phyloP scores from a whole-genome alignment of 2,329 filamentous ascomycete genomes.

The Fusarium stilboides region DNA sequence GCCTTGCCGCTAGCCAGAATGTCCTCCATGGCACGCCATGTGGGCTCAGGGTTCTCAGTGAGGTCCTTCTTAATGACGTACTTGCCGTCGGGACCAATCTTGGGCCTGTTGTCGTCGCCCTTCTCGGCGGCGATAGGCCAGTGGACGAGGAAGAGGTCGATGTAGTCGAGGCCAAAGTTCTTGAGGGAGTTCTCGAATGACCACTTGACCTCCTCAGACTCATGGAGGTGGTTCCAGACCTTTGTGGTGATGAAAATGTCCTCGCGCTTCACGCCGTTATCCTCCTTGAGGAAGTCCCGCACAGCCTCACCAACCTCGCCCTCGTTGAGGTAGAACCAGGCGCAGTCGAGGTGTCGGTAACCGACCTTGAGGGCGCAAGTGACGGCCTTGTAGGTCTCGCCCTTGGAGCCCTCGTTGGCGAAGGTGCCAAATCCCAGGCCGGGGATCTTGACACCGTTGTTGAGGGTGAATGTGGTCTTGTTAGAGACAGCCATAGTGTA shows the following conservation, averaged over 20 bases:
- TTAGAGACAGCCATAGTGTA: conserved; percentile 44
- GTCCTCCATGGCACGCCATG: conserved; percentile 71
- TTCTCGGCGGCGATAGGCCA: conserved; percentile 64
- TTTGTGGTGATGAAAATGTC: conserved; percentile 71
- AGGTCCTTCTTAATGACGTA: conserved; percentile 65
- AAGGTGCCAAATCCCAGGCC: conserved; percentile 77
- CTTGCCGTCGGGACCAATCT: conserved; percentile 63
- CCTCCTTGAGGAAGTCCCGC: conserved; percentile 52
- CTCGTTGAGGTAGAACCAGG: conserved; percentile 64
- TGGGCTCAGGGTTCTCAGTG: conserved; percentile 55
- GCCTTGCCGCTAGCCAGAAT: conserved; percentile 60
- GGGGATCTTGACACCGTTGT: conserved; percentile 71
- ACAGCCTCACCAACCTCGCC: conserved; percentile 61
- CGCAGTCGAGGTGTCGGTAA: conserved; percentile 65
- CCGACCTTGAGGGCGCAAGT: conserved; percentile 61
- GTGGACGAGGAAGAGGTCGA: conserved; percentile 68
- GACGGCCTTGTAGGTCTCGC: conserved; percentile 52
- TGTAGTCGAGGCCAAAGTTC: conserved; percentile 66
- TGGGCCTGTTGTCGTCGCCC: conserved; percentile 59
- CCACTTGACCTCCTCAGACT: conserved; percentile 63
- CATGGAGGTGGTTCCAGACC: conserved; percentile 72
- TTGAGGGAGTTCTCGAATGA: conserved; percentile 64
- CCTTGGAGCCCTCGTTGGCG: conserved; percentile 70
- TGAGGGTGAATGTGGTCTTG: conserved; percentile 60
- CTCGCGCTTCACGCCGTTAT: conserved; percentile 51